A percentile compares a stretch with the other conserved stretches of the same genome.
Conservation (phyloP, 352 stramenopile genomes). For the Phytopythium boreale region DNA sequence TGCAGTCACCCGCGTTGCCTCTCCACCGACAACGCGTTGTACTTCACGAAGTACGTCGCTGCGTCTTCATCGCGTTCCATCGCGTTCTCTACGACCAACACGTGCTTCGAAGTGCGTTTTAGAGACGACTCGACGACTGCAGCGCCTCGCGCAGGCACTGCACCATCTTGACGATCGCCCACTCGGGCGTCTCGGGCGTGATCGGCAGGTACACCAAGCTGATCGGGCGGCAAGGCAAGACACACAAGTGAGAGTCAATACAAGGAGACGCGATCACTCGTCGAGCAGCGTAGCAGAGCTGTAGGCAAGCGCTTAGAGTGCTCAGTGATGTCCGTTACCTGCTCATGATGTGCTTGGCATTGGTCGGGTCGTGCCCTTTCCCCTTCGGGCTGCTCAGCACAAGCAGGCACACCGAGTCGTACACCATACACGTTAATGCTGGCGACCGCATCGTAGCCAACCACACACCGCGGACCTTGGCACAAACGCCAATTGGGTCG, state of each 20-base stretch:
- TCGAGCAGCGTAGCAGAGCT: not conserved
- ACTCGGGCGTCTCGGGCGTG: conserved; percentile 71
- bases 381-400: conserved; percentile 35
- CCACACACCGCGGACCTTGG: conserved; percentile 32
- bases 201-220: conserved; percentile 80
- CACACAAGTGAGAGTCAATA: conserved; percentile 3
- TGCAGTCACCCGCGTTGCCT: no score
- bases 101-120: not conserved
- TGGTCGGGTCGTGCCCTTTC: conserved; percentile 41
- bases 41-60: no score
- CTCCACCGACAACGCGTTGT: no score
- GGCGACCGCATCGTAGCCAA: not conserved
- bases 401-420: not conserved
- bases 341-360: conserved; percentile 74
- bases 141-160: conserved; percentile 52
- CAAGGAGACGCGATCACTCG: not conserved
- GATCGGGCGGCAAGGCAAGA: not conserved
- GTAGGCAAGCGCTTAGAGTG: not conserved
- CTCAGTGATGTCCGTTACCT: conserved; percentile 27
- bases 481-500: conserved; percentile 68
- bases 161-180: conserved; percentile 79
- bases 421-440: not conserved
- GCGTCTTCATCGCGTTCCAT: not conserved
- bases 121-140: conserved; percentile 22
- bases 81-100: not conserved